Percentiles rank a stretch among this genome's conserved stretches.
These are phyloP conservation scores for Begonia peltatifolia DNA, from an alignment of 306 rosid genomes.

Conservation along the genomic window DNA sequence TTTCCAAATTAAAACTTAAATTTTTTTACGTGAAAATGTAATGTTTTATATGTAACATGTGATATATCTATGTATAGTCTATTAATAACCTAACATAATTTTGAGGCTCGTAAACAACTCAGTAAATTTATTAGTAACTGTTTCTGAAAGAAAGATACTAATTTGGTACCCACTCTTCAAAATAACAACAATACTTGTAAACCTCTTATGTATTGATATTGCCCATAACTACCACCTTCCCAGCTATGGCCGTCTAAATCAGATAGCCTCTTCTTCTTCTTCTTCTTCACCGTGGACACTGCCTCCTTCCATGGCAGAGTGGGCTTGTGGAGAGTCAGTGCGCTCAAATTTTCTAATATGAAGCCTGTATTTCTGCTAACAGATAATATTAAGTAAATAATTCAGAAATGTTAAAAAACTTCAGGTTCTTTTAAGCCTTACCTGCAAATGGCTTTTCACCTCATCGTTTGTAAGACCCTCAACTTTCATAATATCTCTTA, in stretches of 20 bases:
- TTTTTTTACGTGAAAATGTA: no score
- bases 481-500: conserved; percentile 78
- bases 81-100: no score
- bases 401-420: not conserved
- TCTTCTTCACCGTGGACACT: conserved; percentile 58
- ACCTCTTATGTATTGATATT: not conserved
- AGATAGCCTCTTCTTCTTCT: conserved; percentile 13
- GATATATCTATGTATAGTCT: no score
- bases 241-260: conserved; percentile 68
- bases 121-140: no score
- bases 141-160: no score
- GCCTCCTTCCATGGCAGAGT: conserved; percentile 35
- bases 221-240: conserved; percentile 34
- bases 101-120: no score
- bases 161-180: no score
- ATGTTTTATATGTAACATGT: no score
- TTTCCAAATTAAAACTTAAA: no score
- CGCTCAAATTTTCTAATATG: conserved; percentile 50
- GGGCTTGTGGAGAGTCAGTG: conserved; percentile 35
- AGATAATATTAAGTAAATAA: not conserved
- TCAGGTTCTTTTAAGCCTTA: conserved; percentile 4
- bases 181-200: no score
- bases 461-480: conserved; percentile 88
- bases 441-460: conserved; percentile 95
- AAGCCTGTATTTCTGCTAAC: conserved; percentile 72